phyloP scores from a whole-genome alignment of 805 yeast genomes.

The Candida sanyiensis region DNA sequence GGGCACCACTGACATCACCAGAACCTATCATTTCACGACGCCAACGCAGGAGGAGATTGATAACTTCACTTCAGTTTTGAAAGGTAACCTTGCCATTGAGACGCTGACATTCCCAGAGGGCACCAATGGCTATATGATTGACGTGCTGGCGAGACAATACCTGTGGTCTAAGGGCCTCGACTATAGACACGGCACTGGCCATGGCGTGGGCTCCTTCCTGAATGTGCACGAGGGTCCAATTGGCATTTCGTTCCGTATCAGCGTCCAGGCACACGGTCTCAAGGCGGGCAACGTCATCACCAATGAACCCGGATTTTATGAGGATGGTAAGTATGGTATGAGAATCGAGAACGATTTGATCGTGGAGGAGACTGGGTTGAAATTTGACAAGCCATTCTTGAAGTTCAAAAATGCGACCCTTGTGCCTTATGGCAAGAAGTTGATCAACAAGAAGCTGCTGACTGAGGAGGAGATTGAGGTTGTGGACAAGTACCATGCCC shows the following conservation, averaged over 20 bases:
- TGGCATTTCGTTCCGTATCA: slow-evolving; percentile 58
- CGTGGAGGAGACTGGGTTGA: slow-evolving; percentile 37
- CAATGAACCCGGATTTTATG: slow-evolving; percentile 93
- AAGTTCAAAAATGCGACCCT: slow-evolving; percentile 80
- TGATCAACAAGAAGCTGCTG: slow-evolving; percentile 59
- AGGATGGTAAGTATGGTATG: slow-evolving; percentile 85
- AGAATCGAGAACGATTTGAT: slow-evolving; percentile 82
- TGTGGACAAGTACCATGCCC: slow-evolving; percentile 62
- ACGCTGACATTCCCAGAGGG: slow-evolving; percentile 72
- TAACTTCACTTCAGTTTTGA: slow-evolving; percentile 78
- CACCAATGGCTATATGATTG: slow-evolving; percentile 71
- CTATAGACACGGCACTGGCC: slow-evolving; percentile 94
- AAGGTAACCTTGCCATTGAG: slow-evolving; percentile 88
- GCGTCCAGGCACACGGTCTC: slow-evolving; percentile 45
- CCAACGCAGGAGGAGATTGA: slow-evolving; percentile 54
- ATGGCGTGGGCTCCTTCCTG: slow-evolving; percentile 90
- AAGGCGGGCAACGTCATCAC: slow-evolving; percentile 70
- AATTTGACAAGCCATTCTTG: slow-evolving; percentile 50
- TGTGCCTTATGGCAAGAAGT: slow-evolving; percentile 75
- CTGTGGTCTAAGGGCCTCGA: slow-evolving; percentile 80
- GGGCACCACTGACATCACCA: slow-evolving; percentile 95
- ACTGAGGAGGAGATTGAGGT: slow-evolving; percentile 55
- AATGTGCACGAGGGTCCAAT: slow-evolving; percentile 95
- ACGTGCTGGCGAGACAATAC: slow-evolving; percentile 75
- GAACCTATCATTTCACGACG: slow-evolving; percentile 66